Percentiles rank a stretch among this genome's conserved stretches.
Conservation (phyloP, 2,329 filamentous ascomycete genomes). For the Fonsecaea monophora region DNA sequence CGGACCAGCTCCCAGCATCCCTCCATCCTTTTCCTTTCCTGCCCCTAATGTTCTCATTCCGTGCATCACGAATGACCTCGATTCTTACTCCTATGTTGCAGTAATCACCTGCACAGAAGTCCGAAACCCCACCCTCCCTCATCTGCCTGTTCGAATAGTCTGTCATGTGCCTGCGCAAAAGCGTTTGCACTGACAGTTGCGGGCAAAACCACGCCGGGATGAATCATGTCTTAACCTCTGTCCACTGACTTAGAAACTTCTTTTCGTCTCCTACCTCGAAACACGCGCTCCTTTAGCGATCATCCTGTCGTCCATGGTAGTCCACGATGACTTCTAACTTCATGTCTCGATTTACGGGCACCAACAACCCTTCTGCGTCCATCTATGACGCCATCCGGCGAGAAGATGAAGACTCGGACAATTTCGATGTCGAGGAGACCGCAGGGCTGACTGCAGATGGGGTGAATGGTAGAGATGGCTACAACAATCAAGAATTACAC, state of each 20-base stretch:
- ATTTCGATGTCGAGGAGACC: conserved; percentile 54
- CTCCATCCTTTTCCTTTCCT: not conserved
- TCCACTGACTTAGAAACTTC: conserved; percentile 3
- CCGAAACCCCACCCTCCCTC: conserved; percentile 9
- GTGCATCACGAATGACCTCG: not conserved
- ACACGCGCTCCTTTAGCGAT: not conserved
- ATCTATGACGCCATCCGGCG: conserved; percentile 57
- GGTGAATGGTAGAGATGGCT: conserved; percentile 29
- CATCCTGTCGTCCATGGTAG: not conserved
- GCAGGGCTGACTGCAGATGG: conserved; percentile 51
- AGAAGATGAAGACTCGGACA: conserved; percentile 54
- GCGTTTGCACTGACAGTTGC: conserved; percentile 30
- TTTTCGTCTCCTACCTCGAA: not conserved
- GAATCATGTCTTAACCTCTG: conserved; percentile 26
- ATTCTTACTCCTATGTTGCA: not conserved
- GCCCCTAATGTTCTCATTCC: not conserved
- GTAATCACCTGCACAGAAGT: conserved; percentile 8
- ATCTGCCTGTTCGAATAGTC: conserved; percentile 26
- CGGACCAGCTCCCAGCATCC: not conserved
- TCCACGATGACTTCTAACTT: conserved; percentile 59
- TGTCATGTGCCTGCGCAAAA: conserved; percentile 35
- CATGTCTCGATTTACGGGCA: conserved; percentile 57
- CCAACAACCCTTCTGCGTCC: conserved; percentile 49
- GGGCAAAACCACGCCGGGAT: conserved; percentile 27
- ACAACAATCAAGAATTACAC: conserved; percentile 23